These are phyloP conservation scores for Ceratocystis cacaofunesta DNA, from an alignment of 2,329 filamentous ascomycete genomes.

Conservation along the genomic window DNA sequence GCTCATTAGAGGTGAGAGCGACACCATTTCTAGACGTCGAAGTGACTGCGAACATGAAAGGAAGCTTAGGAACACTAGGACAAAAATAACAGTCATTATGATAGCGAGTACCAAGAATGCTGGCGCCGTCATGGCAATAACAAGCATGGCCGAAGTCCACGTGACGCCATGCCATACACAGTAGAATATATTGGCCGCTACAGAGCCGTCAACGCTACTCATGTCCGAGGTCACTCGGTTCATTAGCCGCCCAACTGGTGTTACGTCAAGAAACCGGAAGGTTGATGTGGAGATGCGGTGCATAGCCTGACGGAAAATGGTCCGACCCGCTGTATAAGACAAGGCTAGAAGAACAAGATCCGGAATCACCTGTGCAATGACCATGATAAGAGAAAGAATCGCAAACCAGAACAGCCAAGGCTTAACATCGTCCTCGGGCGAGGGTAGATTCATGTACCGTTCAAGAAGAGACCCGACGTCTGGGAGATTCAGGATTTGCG, in stretches of 20 bases:
- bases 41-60: constrained; percentile 72
- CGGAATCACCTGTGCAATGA: constrained; percentile 44
- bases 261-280: constrained; percentile 84
- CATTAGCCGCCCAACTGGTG: constrained; percentile 78
- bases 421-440: constrained; percentile 47
- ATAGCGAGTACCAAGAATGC: constrained; percentile 60
- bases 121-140: constrained; percentile 69
- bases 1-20: constrained; percentile 73
- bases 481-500: neutral
- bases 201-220: constrained; percentile 75
- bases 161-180: constrained; percentile 57
- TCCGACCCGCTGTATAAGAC: constrained; percentile 61
- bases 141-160: constrained; percentile 56
- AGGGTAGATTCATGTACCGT: constrained; percentile 12
- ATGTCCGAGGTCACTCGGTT: constrained; percentile 86
- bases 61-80: constrained; percentile 61
- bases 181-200: constrained; percentile 56
- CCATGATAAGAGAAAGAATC: constrained; percentile 45
- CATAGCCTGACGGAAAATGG: constrained; percentile 60
- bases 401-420: constrained; percentile 65
- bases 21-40: constrained; percentile 76
- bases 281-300: constrained; percentile 60
- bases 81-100: constrained; percentile 50
- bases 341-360: constrained; percentile 60
- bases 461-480: constrained; percentile 5